Evolutionary conservation across 371 early-diverging fungal genomes (phyloP).

Genomic region (Syncephalis plumigaleata): DNA sequence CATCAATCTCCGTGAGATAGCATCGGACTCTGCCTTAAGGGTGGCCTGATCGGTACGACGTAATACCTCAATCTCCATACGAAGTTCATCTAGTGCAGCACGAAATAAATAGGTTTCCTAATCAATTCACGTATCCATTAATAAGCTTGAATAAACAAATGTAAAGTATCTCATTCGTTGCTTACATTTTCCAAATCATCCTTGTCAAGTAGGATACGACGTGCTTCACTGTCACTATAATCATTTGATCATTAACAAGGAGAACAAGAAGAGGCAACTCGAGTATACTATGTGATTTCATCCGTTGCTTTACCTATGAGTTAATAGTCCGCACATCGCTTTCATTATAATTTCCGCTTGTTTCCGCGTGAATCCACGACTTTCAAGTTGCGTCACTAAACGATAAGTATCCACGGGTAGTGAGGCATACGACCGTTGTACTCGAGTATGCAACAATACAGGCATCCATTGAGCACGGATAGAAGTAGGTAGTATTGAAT

Average conservation of each 20-base stretch:
- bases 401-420: constrained; percentile 2
- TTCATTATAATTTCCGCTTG: constrained; percentile 6
- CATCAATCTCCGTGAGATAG: constrained; percentile 65
- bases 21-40: constrained; percentile 55
- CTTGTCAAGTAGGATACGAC: constrained; percentile 1
- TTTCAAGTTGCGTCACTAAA: constrained; percentile 3
- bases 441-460: neutral
- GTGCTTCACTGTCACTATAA: neutral
- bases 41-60: constrained; percentile 71
- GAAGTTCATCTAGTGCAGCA: constrained; percentile 60
- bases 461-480: neutral
- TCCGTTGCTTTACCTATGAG: constrained; percentile 1
- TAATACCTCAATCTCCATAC: constrained; percentile 69
- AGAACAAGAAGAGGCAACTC: neutral
- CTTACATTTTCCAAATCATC: constrained; percentile 5
- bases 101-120: constrained; percentile 50
- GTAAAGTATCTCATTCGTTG: neutral
- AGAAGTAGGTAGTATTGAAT: too few species aligned
- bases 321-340: constrained; percentile 1
- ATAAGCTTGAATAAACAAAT: neutral
- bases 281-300: neutral
- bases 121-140: neutral
- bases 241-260: neutral
- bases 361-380: constrained; percentile 2
- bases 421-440: neutral